Evolutionary conservation across 1,284 basidiomycete species (phyloP).

Genomic region (Sporisorium exsertum): DNA sequence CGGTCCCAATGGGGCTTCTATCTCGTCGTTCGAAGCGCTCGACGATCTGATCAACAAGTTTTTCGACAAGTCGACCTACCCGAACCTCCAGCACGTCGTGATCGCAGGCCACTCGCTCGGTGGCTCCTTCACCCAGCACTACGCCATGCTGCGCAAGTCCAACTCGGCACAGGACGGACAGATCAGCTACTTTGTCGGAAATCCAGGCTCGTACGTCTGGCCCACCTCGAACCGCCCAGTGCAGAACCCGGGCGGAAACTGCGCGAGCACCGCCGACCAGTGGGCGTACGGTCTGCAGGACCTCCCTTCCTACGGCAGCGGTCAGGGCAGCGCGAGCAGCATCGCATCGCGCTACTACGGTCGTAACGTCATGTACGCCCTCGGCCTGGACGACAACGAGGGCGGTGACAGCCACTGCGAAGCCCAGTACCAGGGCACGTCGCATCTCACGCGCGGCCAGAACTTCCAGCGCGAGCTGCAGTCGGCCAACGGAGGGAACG

Average conservation of each 20-base stretch:
- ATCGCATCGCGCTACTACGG: conserved; percentile 50
- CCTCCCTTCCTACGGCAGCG: conserved; percentile 34
- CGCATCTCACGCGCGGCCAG: conserved; percentile 57
- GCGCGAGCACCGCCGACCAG: conserved; percentile 30
- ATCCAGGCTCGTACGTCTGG: conserved; percentile 59
- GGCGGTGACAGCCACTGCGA: conserved; percentile 61
- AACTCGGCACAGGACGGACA: conserved; percentile 39
- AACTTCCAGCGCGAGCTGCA: conserved; percentile 47
- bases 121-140: conserved; percentile 57
- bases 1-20: conserved; percentile 42
- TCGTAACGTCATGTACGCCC: conserved; percentile 53
- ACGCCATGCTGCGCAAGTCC: conserved; percentile 59
- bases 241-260: conserved; percentile 33
- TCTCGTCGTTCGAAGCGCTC: conserved; percentile 54
- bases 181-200: conserved; percentile 58
- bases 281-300: conserved; percentile 46
- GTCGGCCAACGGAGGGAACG: conserved; percentile 45
- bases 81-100: conserved; percentile 55
- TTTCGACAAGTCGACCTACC: conserved; percentile 58
- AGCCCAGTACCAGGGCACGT: conserved; percentile 57
- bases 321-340: conserved; percentile 24
- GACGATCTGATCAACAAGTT: conserved; percentile 58
- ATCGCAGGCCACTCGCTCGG: conserved; percentile 65
- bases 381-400: conserved; percentile 55
- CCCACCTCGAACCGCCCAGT: conserved; percentile 48